Percentiles rank a stretch among this genome's conserved stretches.
phyloP scores from a whole-genome alignment of 305 asterid species.

The Fraxinus sp. region DNA sequence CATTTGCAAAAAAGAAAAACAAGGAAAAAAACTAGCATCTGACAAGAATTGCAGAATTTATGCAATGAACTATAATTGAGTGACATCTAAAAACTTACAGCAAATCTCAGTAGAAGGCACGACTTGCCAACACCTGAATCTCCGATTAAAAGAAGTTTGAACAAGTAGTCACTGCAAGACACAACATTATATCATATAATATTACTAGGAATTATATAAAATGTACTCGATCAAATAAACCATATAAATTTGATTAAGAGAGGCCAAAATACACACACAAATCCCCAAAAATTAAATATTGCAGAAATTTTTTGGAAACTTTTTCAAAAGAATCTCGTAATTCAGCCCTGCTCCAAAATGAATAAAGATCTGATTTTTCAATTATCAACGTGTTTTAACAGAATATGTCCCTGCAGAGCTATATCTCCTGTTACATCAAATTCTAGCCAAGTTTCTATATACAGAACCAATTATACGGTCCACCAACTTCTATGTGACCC shows the following conservation, averaged over 20 bases:
- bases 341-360: not conserved
- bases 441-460: not conserved
- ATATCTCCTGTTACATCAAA: slow-evolving; percentile 11
- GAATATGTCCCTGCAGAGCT: not conserved
- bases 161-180: slow-evolving; percentile 45
- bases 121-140: slow-evolving; percentile 55
- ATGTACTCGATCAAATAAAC: not conserved
- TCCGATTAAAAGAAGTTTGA: slow-evolving; percentile 48
- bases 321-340: not conserved
- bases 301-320: not conserved
- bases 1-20: not conserved
- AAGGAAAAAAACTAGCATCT: slow-evolving; percentile 4
- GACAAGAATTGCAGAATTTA: slow-evolving; percentile 1
- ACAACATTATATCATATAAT: slow-evolving; percentile 9
- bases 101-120: slow-evolving; percentile 46
- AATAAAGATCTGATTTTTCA: not conserved
- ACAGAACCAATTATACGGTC: not conserved
- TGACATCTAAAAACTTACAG: slow-evolving; percentile 32
- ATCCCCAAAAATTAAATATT: not conserved
- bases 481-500: not conserved
- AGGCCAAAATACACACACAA: not conserved
- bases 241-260: not conserved
- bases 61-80: slow-evolving; percentile 6
- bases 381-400: not conserved
- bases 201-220: slow-evolving; percentile 3